phyloP scores from a whole-genome alignment of 108 stramenopile genomes.

The Fragilaria crotonensis region DNA sequence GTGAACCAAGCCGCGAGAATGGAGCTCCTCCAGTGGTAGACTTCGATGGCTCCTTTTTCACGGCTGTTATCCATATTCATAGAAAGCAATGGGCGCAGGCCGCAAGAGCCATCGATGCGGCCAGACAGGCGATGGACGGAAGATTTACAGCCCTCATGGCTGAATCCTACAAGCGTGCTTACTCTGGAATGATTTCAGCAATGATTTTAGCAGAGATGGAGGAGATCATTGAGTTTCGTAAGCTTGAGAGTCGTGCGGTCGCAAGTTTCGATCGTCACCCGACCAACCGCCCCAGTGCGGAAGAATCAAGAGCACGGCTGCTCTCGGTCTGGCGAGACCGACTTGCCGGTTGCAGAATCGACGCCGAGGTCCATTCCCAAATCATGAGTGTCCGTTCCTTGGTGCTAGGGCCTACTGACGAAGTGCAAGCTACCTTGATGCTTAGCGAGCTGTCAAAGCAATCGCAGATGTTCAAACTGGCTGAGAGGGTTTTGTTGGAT shows the following conservation, averaged over 20 bases:
- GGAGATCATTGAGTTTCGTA: slow-evolving; percentile 86
- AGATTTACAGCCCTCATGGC: slow-evolving; percentile 90
- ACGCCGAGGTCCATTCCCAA: slow-evolving; percentile 80
- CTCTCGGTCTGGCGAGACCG: slow-evolving; percentile 75
- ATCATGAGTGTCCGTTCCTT: slow-evolving; percentile 89
- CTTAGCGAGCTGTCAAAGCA: slow-evolving; percentile 88
- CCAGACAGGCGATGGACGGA: slow-evolving; percentile 80
- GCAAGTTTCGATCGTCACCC: slow-evolving; percentile 34
- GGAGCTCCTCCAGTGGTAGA: slow-evolving; percentile 36
- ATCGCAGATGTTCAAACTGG: slow-evolving; percentile 73
- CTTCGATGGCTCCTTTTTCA: slow-evolving; percentile 91
- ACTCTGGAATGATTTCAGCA: slow-evolving; percentile 88
- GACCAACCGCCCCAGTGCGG: slow-evolving; percentile 39
- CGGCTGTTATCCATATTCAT: slow-evolving; percentile 88
- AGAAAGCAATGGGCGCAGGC: slow-evolving; percentile 71
- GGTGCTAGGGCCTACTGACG: slow-evolving; percentile 81
- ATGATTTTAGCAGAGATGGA: slow-evolving; percentile 89
- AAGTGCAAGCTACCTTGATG: slow-evolving; percentile 88
- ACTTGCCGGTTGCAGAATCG: slow-evolving; percentile 77
- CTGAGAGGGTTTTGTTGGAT: slow-evolving; percentile 76
- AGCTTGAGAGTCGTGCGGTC: slow-evolving; percentile 43
- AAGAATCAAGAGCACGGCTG: slow-evolving; percentile 51
- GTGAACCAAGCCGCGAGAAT: slow-evolving; percentile 5
- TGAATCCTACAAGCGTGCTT: slow-evolving; percentile 87
- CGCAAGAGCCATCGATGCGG: slow-evolving; percentile 74